Evolutionary conservation across 352 stramenopile genomes (phyloP).

Genomic region (Phytophthora rubi): DNA sequence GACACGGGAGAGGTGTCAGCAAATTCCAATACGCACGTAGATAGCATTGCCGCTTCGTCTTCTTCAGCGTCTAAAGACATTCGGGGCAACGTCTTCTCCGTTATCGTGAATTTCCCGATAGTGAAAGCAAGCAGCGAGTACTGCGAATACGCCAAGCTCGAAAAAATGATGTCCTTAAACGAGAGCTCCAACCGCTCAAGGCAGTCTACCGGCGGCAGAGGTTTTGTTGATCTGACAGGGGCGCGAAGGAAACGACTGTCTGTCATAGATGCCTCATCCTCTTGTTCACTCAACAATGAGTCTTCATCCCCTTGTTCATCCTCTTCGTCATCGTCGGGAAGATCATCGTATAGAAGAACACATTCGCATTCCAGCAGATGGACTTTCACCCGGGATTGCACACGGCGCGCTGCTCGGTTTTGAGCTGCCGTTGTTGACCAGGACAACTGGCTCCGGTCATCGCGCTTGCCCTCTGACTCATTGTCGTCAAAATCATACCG

Average conservation of each 20-base stretch:
- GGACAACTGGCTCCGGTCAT: constrained; percentile 33
- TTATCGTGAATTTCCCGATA: constrained; percentile 69
- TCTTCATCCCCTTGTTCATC: constrained; percentile 30
- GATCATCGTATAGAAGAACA: constrained; percentile 83
- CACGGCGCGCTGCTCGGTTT: constrained; percentile 45
- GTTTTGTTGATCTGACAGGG: constrained; percentile 38
- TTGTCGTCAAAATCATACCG: constrained; percentile 56
- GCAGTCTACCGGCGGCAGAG: constrained; percentile 62
- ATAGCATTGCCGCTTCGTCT: constrained; percentile 66
- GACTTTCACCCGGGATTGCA: constrained; percentile 73
- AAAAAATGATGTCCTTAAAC: constrained; percentile 79
- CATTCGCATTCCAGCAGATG: constrained; percentile 80
- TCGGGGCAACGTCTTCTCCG: constrained; percentile 75
- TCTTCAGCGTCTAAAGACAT: constrained; percentile 78
- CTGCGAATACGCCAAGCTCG: constrained; percentile 65
- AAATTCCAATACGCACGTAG: constrained; percentile 68
- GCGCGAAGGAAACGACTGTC: constrained; percentile 34
- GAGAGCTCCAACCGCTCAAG: constrained; percentile 71
- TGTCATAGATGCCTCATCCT: constrained; percentile 22
- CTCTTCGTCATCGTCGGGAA: constrained; percentile 59
- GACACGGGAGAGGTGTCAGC: constrained; percentile 64
- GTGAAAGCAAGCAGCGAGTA: constrained; percentile 57
- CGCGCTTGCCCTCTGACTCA: constrained; percentile 29
- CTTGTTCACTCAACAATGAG: constrained; percentile 14
- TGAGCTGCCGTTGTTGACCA: constrained; percentile 47